A percentile compares a stretch with the other conserved stretches of the same genome.
Evolutionary conservation across 1,139 yeast species (phyloP).

Genomic region (Taiozyma onychis): DNA sequence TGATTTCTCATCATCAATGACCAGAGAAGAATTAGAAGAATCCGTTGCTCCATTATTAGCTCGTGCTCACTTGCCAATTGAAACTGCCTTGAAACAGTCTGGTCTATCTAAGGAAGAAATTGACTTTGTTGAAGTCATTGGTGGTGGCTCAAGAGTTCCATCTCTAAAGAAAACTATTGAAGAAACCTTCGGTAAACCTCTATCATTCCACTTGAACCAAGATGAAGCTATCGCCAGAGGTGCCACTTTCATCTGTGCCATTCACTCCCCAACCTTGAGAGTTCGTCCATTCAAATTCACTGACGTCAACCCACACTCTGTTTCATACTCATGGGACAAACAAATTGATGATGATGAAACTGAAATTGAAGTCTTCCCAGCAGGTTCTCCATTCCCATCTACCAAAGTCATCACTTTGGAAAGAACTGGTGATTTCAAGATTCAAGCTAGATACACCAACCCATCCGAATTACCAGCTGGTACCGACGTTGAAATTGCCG

Average conservation of each 20-base stretch:
- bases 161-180: constrained; percentile 74
- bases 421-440: constrained; percentile 84
- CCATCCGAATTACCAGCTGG: constrained; percentile 69
- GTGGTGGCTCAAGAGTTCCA: constrained; percentile 99
- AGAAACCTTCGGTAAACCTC: constrained; percentile 78
- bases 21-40: constrained; percentile 91
- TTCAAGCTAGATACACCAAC: constrained; percentile 83
- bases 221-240: constrained; percentile 99
- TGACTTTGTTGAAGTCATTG: constrained; percentile 90
- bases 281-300: constrained; percentile 98
- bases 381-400: constrained; percentile 88
- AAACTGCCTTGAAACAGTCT: constrained; percentile 77
- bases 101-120: constrained; percentile 65
- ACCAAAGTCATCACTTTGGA: constrained; percentile 92
- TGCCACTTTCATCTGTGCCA: constrained; percentile 98
- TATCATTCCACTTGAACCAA: constrained; percentile 95
- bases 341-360: constrained; percentile 86
- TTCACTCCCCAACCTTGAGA: constrained; percentile 97
- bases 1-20: constrained; percentile 85
- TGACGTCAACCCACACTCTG: constrained; percentile 88
- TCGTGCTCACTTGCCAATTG: constrained; percentile 72
- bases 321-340: constrained; percentile 93
- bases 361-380: constrained; percentile 95
- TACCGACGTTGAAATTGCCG: constrained; percentile 60
- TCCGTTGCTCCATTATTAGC: constrained; percentile 76